phyloP scores from a whole-genome alignment of 2,329 filamentous ascomycete genomes.

The Talaromyces piceae region DNA sequence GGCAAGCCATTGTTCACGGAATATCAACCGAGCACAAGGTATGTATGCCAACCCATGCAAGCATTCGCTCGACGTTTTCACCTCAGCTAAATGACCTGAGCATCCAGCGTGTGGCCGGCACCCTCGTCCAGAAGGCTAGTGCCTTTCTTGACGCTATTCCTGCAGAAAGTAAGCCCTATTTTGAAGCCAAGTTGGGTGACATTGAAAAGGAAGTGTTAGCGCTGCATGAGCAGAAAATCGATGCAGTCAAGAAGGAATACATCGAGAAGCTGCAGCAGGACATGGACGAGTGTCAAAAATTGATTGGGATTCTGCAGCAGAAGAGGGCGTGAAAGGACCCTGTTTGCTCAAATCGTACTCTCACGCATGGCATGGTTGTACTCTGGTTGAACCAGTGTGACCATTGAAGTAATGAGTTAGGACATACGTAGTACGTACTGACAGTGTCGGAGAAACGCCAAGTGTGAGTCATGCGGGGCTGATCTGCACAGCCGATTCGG shows the following conservation, averaged over 20 bases:
- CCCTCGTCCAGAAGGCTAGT: not conserved
- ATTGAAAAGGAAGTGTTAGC: not conserved
- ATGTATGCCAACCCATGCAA: not conserved
- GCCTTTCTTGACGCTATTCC: not conserved
- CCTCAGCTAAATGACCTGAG: not conserved
- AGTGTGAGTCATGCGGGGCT: not conserved
- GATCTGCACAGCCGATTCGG: not conserved
- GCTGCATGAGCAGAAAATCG: conserved; percentile 6
- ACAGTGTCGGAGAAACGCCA: too few species aligned
- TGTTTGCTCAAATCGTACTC: too few species aligned
- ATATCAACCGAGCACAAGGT: not conserved
- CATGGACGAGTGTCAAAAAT: conserved; percentile 6
- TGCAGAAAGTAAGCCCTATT: not conserved
- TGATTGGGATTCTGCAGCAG: conserved; percentile 7
- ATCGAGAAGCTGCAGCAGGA: conserved; percentile 6
- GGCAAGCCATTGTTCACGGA: not conserved
- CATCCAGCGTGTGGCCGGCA: not conserved
- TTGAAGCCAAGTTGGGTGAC: conserved; percentile 1
- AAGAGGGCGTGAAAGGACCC: not conserved
- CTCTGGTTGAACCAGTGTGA: too few species aligned
- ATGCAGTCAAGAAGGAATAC: conserved; percentile 5
- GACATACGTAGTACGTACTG: too few species aligned
- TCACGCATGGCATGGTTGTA: too few species aligned
- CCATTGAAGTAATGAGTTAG: too few species aligned
- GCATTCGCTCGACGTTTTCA: not conserved